Conservation (phyloP, 352 stramenopile genomes). For the Globisporangium carolinianum region DNA sequence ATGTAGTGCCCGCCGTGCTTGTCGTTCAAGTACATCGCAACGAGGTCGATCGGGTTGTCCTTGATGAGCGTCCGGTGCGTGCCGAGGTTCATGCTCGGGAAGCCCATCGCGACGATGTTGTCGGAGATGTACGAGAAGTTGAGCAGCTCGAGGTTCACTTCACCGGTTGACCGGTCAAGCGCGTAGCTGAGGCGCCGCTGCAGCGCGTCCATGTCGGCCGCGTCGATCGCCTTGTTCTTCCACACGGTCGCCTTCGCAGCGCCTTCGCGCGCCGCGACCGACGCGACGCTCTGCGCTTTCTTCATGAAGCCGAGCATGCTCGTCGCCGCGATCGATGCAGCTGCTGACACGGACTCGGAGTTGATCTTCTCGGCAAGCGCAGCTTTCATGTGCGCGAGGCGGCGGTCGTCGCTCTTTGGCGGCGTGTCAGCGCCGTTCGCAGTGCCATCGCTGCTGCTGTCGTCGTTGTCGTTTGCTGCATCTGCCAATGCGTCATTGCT, state of each 20-base stretch:
- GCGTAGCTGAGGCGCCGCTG: conserved; percentile 75
- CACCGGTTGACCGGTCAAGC: conserved; percentile 65
- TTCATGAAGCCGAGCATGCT: conserved; percentile 83
- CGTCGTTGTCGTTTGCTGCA: conserved; percentile 1
- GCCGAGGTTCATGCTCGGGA: conserved; percentile 83
- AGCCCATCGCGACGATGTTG: conserved; percentile 87
- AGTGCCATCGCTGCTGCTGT: not conserved
- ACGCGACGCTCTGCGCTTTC: conserved; percentile 71
- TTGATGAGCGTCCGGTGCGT: conserved; percentile 68
- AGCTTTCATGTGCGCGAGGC: conserved; percentile 43
- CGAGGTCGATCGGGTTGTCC: conserved; percentile 87
- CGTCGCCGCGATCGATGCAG: conserved; percentile 50
- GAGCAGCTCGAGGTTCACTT: conserved; percentile 81
- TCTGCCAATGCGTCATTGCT: not conserved
- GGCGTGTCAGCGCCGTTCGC: not conserved
- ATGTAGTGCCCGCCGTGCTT: conserved; percentile 95
- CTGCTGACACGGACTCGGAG: conserved; percentile 57
- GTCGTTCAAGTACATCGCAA: conserved; percentile 92
- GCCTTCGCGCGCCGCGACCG: conserved; percentile 64
- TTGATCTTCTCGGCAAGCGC: conserved; percentile 61
- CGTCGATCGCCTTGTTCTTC: conserved; percentile 72
- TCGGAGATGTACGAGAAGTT: conserved; percentile 91
- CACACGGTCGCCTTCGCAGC: conserved; percentile 62
- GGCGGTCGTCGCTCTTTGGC: conserved; percentile 29
- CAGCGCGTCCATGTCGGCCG: conserved; percentile 81